phyloP scores from a whole-genome alignment of 768 basidiomycete species.

The Russula griseocarnosa region DNA sequence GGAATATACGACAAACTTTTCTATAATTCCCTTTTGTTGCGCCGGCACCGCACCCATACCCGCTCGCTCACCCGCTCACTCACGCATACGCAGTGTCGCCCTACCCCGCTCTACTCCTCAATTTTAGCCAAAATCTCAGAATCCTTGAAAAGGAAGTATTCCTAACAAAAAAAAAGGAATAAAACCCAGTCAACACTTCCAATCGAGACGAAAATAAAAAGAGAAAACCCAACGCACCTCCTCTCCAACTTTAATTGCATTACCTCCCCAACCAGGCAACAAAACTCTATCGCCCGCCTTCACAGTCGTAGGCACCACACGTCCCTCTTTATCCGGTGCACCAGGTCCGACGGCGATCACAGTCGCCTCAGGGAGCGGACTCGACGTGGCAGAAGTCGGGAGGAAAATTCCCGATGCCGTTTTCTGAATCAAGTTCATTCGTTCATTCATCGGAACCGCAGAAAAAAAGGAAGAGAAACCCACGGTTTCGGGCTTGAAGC shows the following conservation, averaged over 20 bases:
- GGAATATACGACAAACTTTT: constrained; percentile 18
- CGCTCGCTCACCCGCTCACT: not conserved
- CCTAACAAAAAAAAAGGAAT: constrained; percentile 51
- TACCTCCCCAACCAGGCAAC: constrained; percentile 95
- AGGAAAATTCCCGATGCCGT: constrained; percentile 96
- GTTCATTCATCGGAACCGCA: not conserved
- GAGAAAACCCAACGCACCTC: constrained; percentile 59
- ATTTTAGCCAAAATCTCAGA: constrained; percentile 95
- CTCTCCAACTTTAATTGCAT: constrained; percentile 92
- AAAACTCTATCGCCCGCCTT: constrained; percentile 90
- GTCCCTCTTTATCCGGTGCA: constrained; percentile 83
- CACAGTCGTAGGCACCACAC: constrained; percentile 67
- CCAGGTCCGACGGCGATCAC: constrained; percentile 96
- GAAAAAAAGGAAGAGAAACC: constrained; percentile 34
- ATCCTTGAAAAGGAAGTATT: constrained; percentile 94
- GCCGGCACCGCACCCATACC: not conserved
- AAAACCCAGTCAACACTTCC: not conserved
- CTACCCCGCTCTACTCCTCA: constrained; percentile 59
- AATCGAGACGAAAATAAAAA: too few species aligned
- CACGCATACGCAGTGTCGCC: too few species aligned
- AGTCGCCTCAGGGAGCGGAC: constrained; percentile 92
- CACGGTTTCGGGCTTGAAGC: constrained; percentile 95
- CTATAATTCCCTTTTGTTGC: not conserved
- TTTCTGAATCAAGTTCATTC: constrained; percentile 61
- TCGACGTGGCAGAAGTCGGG: constrained; percentile 80